Conservation (phyloP, 768 basidiomycete species). For the Fibroporia radiculosa region DNA sequence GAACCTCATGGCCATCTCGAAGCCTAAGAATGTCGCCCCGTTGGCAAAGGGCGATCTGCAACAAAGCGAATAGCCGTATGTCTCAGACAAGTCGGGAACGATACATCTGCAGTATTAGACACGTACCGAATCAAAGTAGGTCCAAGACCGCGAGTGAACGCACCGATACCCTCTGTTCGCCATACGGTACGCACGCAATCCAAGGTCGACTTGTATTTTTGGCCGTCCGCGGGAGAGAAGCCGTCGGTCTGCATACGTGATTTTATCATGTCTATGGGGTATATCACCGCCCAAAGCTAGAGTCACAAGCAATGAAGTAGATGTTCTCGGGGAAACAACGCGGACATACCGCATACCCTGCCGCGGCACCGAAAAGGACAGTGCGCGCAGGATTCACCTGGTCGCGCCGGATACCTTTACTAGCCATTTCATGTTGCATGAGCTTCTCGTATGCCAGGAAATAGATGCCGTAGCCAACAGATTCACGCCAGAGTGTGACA, state of each 20-base stretch:
- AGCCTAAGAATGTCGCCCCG: conserved; percentile 93
- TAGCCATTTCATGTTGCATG: conserved; percentile 77
- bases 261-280: conserved; percentile 95
- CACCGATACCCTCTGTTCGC: conserved; percentile 73
- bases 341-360: conserved; percentile 77
- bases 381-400: conserved; percentile 74
- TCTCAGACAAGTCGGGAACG: neutral
- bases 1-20: conserved; percentile 82
- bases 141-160: conserved; percentile 85
- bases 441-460: conserved; percentile 92
- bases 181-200: conserved; percentile 82
- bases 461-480: conserved; percentile 77
- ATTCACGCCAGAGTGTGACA: conserved; percentile 80
- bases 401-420: conserved; percentile 62
- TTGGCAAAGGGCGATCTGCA: conserved; percentile 90
- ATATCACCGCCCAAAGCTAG: conserved; percentile 87
- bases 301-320: conserved; percentile 2
- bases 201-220: conserved; percentile 75
- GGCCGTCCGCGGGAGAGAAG: conserved; percentile 64
- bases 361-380: conserved; percentile 82
- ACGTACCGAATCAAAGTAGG: conserved; percentile 87
- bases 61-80: neutral
- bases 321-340: neutral
- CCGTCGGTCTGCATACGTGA: conserved; percentile 95
- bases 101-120: conserved; percentile 1